Conservation (phyloP, 192 early-diverging fungal genomes). For the Piromyces sp. region DNA sequence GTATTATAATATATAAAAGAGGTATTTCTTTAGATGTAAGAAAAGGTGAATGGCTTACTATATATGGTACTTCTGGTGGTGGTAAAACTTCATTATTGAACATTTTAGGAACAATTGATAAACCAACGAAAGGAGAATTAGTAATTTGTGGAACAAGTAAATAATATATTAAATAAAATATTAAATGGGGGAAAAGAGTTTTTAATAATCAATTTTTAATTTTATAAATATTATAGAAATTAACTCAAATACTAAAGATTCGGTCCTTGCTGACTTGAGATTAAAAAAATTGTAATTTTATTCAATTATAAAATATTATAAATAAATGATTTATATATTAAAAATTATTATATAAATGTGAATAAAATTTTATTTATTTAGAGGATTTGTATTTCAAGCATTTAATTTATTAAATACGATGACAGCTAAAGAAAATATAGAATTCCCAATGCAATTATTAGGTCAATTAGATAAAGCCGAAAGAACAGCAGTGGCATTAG, state of each 20-base stretch:
- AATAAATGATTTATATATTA: too few species aligned
- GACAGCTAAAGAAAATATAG: conserved; percentile 15
- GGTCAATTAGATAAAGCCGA: conserved; percentile 4
- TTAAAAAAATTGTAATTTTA: conserved; percentile 4
- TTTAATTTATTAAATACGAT: conserved; percentile 15
- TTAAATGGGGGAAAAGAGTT: too few species aligned
- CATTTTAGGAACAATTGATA: conserved; percentile 17
- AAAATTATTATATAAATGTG: too few species aligned
- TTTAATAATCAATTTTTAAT: too few species aligned
- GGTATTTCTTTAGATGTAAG: conserved; percentile 9
- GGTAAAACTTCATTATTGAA: conserved; percentile 13
- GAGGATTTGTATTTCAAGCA: conserved; percentile 14
- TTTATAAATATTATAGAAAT: conserved; percentile 1
- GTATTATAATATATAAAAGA: background rate
- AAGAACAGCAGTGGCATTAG: conserved; percentile 1
- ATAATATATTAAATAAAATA: too few species aligned
- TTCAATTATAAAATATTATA: too few species aligned
- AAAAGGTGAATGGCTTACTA: conserved; percentile 12
- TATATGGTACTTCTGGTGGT: conserved; percentile 14
- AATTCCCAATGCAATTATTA: conserved; percentile 13
- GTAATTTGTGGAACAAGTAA: conserved; percentile 9
- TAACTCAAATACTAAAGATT: conserved; percentile 9
- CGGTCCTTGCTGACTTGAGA: conserved; percentile 8
- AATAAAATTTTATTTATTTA: background rate
- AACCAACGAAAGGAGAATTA: conserved; percentile 14